Conservation (phyloP, 2,329 filamentous ascomycete genomes). For the Pseudodiploospora longispora region DNA sequence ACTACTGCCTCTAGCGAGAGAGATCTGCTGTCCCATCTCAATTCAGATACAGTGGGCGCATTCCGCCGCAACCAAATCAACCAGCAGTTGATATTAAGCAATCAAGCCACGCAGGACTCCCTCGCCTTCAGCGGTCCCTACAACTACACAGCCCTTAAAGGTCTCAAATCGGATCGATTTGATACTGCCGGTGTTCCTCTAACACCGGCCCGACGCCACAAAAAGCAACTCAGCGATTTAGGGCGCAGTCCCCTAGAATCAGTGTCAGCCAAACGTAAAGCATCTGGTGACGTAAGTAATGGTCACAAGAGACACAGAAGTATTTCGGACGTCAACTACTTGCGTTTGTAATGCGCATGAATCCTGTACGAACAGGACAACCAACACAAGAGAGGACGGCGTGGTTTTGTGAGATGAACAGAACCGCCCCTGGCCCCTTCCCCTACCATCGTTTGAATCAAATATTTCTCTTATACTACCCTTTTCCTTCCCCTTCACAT, state of each 20-base stretch:
- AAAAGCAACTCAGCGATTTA: slow-evolving; percentile 36
- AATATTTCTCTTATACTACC: neutral
- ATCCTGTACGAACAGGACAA: slow-evolving; percentile 1
- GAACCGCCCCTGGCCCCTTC: slow-evolving; percentile 34
- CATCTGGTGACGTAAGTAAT: slow-evolving; percentile 32
- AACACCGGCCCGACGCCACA: slow-evolving; percentile 56
- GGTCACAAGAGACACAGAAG: slow-evolving; percentile 51
- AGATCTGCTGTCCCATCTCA: slow-evolving; percentile 50
- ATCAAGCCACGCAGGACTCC: slow-evolving; percentile 53
- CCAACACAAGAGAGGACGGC: slow-evolving; percentile 40
- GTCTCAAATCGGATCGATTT: slow-evolving; percentile 58
- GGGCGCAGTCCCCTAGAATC: slow-evolving; percentile 43
- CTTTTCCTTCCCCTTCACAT: slow-evolving; percentile 1
- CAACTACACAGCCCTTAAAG: slow-evolving; percentile 51
- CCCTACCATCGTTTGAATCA: slow-evolving; percentile 2
- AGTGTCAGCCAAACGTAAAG: slow-evolving; percentile 47
- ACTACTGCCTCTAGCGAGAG: slow-evolving; percentile 41
- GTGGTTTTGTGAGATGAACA: slow-evolving; percentile 20
- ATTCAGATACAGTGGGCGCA: slow-evolving; percentile 61
- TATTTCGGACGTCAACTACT: slow-evolving; percentile 46
- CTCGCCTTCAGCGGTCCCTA: slow-evolving; percentile 54
- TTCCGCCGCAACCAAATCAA: slow-evolving; percentile 65
- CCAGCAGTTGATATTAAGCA: slow-evolving; percentile 51
- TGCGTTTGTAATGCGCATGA: slow-evolving; percentile 31
- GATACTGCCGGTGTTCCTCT: slow-evolving; percentile 59